Evolutionary conservation across 768 basidiomycete species (phyloP), one percentile per base, ranked within the genome.

Genomic region (Paxillus rubicundulus): DNA sequence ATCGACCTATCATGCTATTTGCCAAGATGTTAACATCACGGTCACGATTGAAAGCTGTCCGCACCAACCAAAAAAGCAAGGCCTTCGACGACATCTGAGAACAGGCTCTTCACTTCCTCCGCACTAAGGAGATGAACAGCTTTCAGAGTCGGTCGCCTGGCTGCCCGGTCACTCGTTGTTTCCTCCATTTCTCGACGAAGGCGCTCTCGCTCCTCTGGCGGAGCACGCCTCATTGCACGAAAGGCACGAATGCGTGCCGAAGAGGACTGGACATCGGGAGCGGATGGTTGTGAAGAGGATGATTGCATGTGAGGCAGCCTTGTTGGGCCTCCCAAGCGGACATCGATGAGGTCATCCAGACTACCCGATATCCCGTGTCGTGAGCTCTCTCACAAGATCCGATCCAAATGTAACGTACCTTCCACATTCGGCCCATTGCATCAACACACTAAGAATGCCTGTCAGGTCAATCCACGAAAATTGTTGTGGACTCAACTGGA

Each of bases 391-490:
- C 21, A 47, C 13, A 45, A 24, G 30, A 17, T 30, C 21, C 41
- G 42, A 21, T n/a, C 6, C 28, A 47, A 18, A 30, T 10, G 41
- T 16, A 3, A 56, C 60, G 13, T 49, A 78, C 81, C 82, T 84
- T 57, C 92, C 92, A 7, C 86, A 89, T 76, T 94, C 90, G 0
- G 92, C 92, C 88, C 88, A 94, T 73, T 93, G 89, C 92, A 94
- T 94, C 20, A 94, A 72, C 9, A 93, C 84, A 58, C 90, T 92
- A 32, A 8, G 24, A 18, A 30, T 18, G 17, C 5, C 9, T 28
- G 50, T 60, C 34, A 60, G 47, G 27, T n/a, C 6, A 2, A 18
- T 20, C 12, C 20, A 18, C 34, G 45, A 5, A 9, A 1, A 13
- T 4, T 8, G 17, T 20, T 1, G 32, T 44, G 9, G 5, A 72